Percentiles rank a stretch among this genome's conserved stretches.
These are phyloP conservation scores for Sporothrix dimorphospora DNA, from an alignment of 2,329 filamentous ascomycete genomes.

Conservation along the genomic window DNA sequence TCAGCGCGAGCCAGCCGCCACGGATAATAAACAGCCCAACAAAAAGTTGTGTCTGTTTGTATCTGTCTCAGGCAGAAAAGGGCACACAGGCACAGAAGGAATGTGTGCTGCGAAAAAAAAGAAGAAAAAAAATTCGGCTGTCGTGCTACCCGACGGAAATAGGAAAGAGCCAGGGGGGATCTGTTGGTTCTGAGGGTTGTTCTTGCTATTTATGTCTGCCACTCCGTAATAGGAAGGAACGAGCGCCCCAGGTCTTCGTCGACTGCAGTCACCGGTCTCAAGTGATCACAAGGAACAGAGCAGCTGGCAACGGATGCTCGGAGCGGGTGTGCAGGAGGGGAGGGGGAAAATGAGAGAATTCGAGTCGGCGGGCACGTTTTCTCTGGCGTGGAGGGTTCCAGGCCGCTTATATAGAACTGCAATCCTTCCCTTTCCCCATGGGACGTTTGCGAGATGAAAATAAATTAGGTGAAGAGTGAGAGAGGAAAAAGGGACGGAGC, in stretches of 20 bases:
- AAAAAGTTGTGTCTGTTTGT: neutral
- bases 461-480: no score
- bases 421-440: neutral
- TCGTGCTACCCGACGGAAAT: constrained; percentile 8
- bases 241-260: neutral
- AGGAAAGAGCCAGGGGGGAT: constrained; percentile 11
- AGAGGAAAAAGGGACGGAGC: neutral
- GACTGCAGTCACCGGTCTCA: neutral
- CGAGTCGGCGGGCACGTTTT: neutral
- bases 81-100: neutral
- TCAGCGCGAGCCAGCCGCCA: neutral
- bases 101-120: neutral
- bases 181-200: constrained; percentile 4
- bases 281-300: neutral
- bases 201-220: constrained; percentile 12
- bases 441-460: neutral
- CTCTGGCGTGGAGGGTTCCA: neutral
- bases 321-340: neutral
- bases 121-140: neutral
- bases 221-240: constrained; percentile 16
- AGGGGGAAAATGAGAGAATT: neutral
- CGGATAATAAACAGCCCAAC: neutral
- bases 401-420: neutral
- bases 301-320: neutral
- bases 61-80: constrained; percentile 1